Percentiles rank a stretch among this genome's conserved stretches.
These are phyloP conservation scores for Aspergillus calidoustus DNA, from an alignment of 2,329 filamentous ascomycete genomes.

Conservation along the genomic window DNA sequence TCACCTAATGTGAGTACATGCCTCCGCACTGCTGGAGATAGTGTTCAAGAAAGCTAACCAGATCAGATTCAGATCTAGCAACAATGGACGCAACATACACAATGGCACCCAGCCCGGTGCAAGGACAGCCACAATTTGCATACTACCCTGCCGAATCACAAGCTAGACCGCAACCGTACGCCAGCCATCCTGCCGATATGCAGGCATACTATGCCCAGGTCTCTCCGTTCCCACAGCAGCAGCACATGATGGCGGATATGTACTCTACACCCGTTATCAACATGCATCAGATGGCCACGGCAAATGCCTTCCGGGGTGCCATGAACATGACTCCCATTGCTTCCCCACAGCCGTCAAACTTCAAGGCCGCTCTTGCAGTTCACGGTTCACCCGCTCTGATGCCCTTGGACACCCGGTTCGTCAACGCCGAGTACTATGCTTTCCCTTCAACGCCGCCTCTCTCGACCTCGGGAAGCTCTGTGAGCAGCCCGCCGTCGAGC, in stretches of 20 bases:
- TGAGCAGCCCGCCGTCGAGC: slow-evolving; percentile 80
- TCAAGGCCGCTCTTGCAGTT: slow-evolving; percentile 75
- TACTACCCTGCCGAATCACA: slow-evolving; percentile 83
- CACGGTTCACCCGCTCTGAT: slow-evolving; percentile 59
- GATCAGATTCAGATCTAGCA: slow-evolving; percentile 12
- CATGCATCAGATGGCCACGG: slow-evolving; percentile 48
- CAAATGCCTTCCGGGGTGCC: slow-evolving; percentile 47
- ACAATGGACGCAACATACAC: slow-evolving; percentile 69
- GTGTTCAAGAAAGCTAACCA: slow-evolving; percentile 12
- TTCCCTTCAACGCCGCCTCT: slow-evolving; percentile 87
- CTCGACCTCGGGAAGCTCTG: slow-evolving; percentile 80
- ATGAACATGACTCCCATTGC: slow-evolving; percentile 68
- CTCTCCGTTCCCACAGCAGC: slow-evolving; percentile 37
- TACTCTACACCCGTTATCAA: slow-evolving; percentile 50
- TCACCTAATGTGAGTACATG: slow-evolving; percentile 11
- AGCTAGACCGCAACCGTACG: slow-evolving; percentile 76
- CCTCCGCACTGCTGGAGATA: background rate
- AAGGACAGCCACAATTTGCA: slow-evolving; percentile 79
- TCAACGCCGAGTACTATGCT: slow-evolving; percentile 66
- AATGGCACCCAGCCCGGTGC: slow-evolving; percentile 56
- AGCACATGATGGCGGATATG: slow-evolving; percentile 35
- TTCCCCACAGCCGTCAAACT: slow-evolving; percentile 73
- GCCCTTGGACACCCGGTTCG: slow-evolving; percentile 76
- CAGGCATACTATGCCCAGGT: slow-evolving; percentile 50
- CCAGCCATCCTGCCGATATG: slow-evolving; percentile 62